phyloP scores from a whole-genome alignment of 1,139 yeast genomes.

The Groenewaldozyma auringiensis region DNA sequence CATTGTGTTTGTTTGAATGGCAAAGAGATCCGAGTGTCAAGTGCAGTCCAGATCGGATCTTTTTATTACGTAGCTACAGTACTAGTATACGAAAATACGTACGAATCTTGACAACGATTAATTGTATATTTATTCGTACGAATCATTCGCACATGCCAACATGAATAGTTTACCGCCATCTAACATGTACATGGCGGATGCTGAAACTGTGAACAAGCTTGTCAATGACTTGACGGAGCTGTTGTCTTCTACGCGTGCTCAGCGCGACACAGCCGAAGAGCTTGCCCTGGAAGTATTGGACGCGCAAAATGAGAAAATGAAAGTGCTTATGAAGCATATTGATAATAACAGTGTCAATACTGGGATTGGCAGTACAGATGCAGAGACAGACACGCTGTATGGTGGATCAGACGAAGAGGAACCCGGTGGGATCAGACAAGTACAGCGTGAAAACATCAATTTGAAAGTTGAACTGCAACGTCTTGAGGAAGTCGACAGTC shows the following conservation, averaged over 20 bases:
- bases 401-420: slow-evolving; percentile 8
- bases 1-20: slow-evolving; percentile 13
- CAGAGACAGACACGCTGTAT: slow-evolving; percentile 9
- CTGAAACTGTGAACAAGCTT: slow-evolving; percentile 14
- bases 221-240: slow-evolving; percentile 16
- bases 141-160: too few relatives aligned
- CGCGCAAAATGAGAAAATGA: slow-evolving; percentile 14
- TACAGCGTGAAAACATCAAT: slow-evolving; percentile 18
- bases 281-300: slow-evolving; percentile 15
- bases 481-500: slow-evolving; percentile 20
- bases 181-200: not conserved
- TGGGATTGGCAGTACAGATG: slow-evolving; percentile 1
- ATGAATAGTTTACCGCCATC: not conserved
- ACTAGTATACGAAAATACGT: too few relatives aligned
- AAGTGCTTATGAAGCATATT: slow-evolving; percentile 11
- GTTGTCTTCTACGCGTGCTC: slow-evolving; percentile 14
- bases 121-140: too few relatives aligned
- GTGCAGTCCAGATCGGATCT: not conserved
- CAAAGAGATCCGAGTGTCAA: not conserved
- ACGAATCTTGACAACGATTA: too few relatives aligned
- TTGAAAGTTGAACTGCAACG: slow-evolving; percentile 23
- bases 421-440: slow-evolving; percentile 9
- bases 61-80: too few relatives aligned
- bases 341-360: slow-evolving; percentile 1
- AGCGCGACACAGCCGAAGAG: slow-evolving; percentile 11